A percentile compares a stretch with the other conserved stretches of the same genome.
Evolutionary conservation across 257 asterid species (phyloP).

Genomic region (Solanum tarijense): DNA sequence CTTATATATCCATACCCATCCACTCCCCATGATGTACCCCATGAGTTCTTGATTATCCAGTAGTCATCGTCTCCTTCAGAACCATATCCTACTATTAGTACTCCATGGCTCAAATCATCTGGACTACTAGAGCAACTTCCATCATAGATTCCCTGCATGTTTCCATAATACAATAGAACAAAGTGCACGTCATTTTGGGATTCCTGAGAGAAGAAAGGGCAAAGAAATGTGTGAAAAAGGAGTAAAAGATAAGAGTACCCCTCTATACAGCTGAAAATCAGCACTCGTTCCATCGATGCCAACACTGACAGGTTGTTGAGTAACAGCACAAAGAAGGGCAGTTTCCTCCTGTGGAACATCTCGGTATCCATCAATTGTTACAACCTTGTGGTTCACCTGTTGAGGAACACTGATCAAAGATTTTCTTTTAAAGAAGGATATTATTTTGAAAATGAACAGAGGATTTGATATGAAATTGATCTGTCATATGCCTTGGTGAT

Average conservation of each 20-base stretch:
- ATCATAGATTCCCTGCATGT: conserved; percentile 19
- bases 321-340: conserved; percentile 25
- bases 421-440: not conserved
- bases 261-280: conserved; percentile 26
- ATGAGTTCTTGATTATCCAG: conserved; percentile 28
- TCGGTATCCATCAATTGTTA: conserved; percentile 20
- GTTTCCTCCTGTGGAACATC: conserved; percentile 16
- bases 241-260: conserved; percentile 8
- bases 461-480: not conserved
- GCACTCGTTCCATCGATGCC: conserved; percentile 15
- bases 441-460: not conserved
- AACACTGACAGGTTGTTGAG: conserved; percentile 25
- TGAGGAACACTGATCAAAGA: not conserved
- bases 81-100: conserved; percentile 26
- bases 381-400: conserved; percentile 14
- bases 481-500: conserved; percentile 12
- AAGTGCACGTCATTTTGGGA: conserved; percentile 1
- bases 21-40: conserved; percentile 29
- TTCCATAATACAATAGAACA: conserved; percentile 9
- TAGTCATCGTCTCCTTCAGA: conserved; percentile 13
- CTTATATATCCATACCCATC: conserved; percentile 16
- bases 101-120: conserved; percentile 13
- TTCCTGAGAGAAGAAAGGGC: not conserved
- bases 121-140: conserved; percentile 26
- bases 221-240: not conserved